These are phyloP conservation scores for Helianthus annuus DNA, from an alignment of 129 eudicot genomes.

Conservation along the genomic window DNA sequence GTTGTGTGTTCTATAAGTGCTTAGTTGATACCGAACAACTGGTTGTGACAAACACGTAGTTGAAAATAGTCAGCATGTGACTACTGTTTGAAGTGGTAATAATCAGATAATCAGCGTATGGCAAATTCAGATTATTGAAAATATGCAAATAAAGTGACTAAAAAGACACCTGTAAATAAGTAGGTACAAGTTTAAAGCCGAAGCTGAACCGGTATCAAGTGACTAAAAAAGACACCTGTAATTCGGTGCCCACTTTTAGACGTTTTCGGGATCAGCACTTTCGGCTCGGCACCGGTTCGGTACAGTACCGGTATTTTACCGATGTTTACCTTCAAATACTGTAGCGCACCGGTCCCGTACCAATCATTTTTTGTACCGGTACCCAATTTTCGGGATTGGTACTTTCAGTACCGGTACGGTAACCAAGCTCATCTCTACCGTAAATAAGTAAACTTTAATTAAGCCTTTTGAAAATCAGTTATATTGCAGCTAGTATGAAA, in stretches of 20 bases:
- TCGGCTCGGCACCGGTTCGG: too few relatives aligned
- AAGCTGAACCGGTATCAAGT: too few relatives aligned
- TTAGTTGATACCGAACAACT: not conserved
- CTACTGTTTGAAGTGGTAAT: not conserved
- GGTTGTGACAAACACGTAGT: not conserved
- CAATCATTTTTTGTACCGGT: too few relatives aligned
- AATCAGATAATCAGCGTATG: not conserved
- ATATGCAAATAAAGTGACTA: not conserved
- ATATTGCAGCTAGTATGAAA: conserved; percentile 8
- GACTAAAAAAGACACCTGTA: too few relatives aligned
- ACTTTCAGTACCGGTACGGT: too few relatives aligned
- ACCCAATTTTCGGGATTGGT: too few relatives aligned
- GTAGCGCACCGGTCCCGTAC: too few relatives aligned
- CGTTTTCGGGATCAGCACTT: too few relatives aligned
- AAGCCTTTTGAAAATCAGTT: not conserved
- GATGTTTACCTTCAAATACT: too few relatives aligned
- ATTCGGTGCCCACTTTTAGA: too few relatives aligned
- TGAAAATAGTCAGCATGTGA: not conserved
- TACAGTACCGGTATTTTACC: too few relatives aligned
- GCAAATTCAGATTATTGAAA: not conserved
- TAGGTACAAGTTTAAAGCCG: not conserved
- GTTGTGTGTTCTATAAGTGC: not conserved
- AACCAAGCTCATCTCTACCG: too few relatives aligned
- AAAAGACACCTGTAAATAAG: not conserved
- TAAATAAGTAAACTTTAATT: not conserved